Base-by-base conservation (phyloP, 805 yeast species). In the Lachancea dasiensis region DNA sequence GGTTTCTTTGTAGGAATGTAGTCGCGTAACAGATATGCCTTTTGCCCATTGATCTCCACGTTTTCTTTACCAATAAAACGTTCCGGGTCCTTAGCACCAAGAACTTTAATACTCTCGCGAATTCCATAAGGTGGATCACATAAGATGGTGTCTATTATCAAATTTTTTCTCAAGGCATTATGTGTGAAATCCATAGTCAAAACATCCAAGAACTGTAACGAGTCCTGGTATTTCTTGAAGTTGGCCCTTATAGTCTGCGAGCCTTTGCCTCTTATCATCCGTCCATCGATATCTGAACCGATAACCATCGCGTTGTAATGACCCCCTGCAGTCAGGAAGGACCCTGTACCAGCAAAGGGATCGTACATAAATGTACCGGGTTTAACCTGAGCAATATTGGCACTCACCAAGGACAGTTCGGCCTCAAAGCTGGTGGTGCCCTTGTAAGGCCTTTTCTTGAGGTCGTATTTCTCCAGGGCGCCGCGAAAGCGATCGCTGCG, bases 111-210 rank as follows among this genome's bases (percentile, higher is more conserved):
- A 3, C 97, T 95, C 60, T 92, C 98, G 49, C 98, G 70, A 2
- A 92, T 94, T 9, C 98, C 98, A 59, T 92, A 92, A 0, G 98
- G 98, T 2, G 98, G 98, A 61, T 92, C 98, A 56, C 97, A 87
- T 2, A 90, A 75, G 4, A 92, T 90, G 1, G 84, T 70, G 56
- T 92, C 96, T 10, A 92, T 69, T 19, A 48, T 54, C 17, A 92
- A 61, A 45, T 72, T 69, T 0, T 58, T 41, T 47, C 96, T 69
- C 38, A 92, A 67, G 3, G 95, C 81, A 58, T 83, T 82, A 57
- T 92, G 87, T 2, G 97, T 92, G 60, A 92, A 92, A 63, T 92
- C 98, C 92, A 92, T 85, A 11, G 94, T 80, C 49, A 86, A 49
- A 0, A 82, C 81, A 56, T 89, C 97, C 38, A 87, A 59, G 49